Evolutionary conservation across 768 basidiomycete species (phyloP).

Genomic region (Auriscalpium vulgare): DNA sequence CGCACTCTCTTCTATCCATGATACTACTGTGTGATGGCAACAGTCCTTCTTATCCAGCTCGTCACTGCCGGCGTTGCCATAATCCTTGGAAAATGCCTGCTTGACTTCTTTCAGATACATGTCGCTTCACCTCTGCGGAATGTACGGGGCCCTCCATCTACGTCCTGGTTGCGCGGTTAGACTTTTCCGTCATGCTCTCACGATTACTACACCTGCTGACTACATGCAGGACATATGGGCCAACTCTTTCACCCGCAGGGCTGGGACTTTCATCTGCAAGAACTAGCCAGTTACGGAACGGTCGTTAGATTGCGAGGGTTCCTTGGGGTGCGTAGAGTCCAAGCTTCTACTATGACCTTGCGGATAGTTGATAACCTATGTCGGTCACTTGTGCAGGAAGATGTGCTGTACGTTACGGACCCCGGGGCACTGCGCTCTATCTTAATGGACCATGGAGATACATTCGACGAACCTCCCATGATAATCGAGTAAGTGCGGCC

Average conservation of each 20-base stretch:
- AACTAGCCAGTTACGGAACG: conserved; percentile 3
- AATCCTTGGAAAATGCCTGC: too few species aligned
- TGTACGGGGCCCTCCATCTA: conserved; percentile 8
- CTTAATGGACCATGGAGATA: conserved; percentile 9
- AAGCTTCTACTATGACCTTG: too few species aligned
- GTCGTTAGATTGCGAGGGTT: conserved; percentile 9
- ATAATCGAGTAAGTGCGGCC: conserved; percentile 4
- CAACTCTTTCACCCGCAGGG: conserved; percentile 12
- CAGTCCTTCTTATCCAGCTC: too few species aligned
- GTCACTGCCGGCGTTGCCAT: too few species aligned
- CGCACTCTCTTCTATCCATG: too few species aligned
- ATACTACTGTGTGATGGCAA: too few species aligned
- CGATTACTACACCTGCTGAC: neutral
- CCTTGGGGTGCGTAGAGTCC: conserved; percentile 1
- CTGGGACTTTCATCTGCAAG: conserved; percentile 11
- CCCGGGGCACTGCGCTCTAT: conserved; percentile 6
- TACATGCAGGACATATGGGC: conserved; percentile 3
- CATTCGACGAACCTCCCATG: conserved; percentile 12
- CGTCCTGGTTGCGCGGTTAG: conserved; percentile 9
- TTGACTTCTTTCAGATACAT: neutral
- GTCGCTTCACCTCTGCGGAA: conserved; percentile 2
- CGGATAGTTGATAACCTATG: too few species aligned
- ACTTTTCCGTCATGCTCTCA: neutral
- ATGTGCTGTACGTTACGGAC: conserved; percentile 10
- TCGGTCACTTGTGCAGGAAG: neutral